Evolutionary conservation across 2,329 filamentous ascomycete genomes (phyloP).

Genomic region (Magnaporthiopsis incrustans): DNA sequence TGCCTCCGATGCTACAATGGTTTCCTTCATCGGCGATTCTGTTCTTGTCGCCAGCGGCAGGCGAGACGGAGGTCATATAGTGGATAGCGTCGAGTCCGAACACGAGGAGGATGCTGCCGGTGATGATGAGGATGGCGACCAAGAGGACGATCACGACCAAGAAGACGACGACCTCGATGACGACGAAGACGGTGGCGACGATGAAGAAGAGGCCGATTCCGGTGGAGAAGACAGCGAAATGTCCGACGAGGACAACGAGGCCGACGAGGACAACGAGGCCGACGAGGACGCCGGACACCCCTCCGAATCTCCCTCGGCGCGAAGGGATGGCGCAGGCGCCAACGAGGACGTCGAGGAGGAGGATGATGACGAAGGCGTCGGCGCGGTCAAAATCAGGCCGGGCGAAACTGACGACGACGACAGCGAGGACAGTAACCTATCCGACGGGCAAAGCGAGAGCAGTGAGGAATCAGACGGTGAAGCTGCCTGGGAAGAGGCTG

Average conservation of each 20-base stretch:
- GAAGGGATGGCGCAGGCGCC: neutral
- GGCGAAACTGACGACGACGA: conserved; percentile 40
- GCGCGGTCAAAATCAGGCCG: conserved; percentile 48
- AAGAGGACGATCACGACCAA: conserved; percentile 20
- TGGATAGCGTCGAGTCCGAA: conserved; percentile 18
- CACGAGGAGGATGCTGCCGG: conserved; percentile 22
- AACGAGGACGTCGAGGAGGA: conserved; percentile 29
- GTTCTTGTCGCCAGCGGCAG: conserved; percentile 36
- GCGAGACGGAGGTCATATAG: conserved; percentile 23
- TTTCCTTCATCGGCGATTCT: conserved; percentile 18
- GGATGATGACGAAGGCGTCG: conserved; percentile 45
- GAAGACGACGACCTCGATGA: conserved; percentile 11
- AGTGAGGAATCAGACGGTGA: conserved; percentile 50
- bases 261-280: conserved; percentile 29
- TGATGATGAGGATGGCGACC: conserved; percentile 22
- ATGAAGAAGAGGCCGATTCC: conserved; percentile 17
- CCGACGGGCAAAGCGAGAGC: conserved; percentile 37
- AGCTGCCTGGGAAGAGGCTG: conserved; percentile 51
- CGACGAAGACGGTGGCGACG: conserved; percentile 20
- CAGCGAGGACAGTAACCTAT: conserved; percentile 24
- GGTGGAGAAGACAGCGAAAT: conserved; percentile 14
- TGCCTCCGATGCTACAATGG: conserved; percentile 31
- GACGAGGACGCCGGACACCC: conserved; percentile 27
- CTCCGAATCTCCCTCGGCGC: neutral
- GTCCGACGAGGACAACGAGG: conserved; percentile 18